Evolutionary conservation across 2,329 filamentous ascomycete species (phyloP).

Genomic region (Fusarium tuaranense): DNA sequence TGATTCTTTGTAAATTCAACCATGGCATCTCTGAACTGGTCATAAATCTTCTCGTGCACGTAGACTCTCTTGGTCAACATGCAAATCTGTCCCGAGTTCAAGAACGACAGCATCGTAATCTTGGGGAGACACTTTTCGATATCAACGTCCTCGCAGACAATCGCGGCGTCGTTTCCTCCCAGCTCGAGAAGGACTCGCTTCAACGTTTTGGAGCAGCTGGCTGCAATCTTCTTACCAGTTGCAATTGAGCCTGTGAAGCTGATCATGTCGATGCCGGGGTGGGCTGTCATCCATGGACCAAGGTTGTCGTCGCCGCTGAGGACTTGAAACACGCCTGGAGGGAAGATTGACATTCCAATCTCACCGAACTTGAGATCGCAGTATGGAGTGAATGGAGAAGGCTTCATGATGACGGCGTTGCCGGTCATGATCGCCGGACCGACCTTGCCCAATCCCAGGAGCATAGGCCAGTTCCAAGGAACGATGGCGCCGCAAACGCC

Average conservation of each 20-base stretch:
- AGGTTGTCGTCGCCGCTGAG: conserved; percentile 71
- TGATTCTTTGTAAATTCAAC: conserved; percentile 39
- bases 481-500: conserved; percentile 38
- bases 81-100: conserved; percentile 63
- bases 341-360: conserved; percentile 67
- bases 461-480: conserved; percentile 40
- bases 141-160: conserved; percentile 69
- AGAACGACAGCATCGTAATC: conserved; percentile 52
- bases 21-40: conserved; percentile 59
- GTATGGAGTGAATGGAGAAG: conserved; percentile 69
- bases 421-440: conserved; percentile 67
- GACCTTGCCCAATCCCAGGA: conserved; percentile 57
- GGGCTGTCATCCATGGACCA: conserved; percentile 67
- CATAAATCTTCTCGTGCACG: conserved; percentile 70
- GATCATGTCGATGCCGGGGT: conserved; percentile 71
- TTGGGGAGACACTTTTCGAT: conserved; percentile 46
- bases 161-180: conserved; percentile 65
- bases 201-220: conserved; percentile 62
- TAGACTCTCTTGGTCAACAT: conserved; percentile 67
- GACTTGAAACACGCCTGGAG: conserved; percentile 71
- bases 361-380: conserved; percentile 69
- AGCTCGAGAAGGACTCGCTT: conserved; percentile 73
- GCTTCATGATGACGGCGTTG: conserved; percentile 67
- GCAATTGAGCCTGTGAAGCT: conserved; percentile 71
- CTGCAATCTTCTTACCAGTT: conserved; percentile 71